phyloP scores from a whole-genome alignment of 257 asterid genomes.

The Leptodermis oblonga region DNA sequence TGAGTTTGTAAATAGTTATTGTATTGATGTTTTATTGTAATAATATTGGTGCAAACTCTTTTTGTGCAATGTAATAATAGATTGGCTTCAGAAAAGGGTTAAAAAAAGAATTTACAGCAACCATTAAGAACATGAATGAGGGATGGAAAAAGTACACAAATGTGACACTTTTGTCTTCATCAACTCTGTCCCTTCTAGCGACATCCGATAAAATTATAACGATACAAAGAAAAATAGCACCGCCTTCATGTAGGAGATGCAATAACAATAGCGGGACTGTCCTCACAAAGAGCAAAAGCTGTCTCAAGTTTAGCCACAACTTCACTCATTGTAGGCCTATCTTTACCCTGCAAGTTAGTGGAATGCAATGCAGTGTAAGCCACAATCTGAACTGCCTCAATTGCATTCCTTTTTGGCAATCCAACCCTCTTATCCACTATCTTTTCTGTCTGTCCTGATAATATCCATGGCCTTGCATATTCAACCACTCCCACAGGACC shows the following conservation, averaged over 20 bases:
- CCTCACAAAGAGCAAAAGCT: conserved; percentile 13
- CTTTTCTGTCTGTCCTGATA: not conserved
- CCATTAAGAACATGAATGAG: not conserved
- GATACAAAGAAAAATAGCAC: too few relatives aligned
- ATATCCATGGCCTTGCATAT: conserved; percentile 9
- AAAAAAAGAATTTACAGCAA: too few relatives aligned
- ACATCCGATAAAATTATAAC: too few relatives aligned
- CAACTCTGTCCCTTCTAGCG: not conserved
- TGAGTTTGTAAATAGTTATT: conserved; percentile 10
- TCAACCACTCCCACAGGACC: conserved; percentile 15
- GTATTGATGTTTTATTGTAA: not conserved
- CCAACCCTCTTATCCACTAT: conserved; percentile 14
- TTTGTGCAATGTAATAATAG: not conserved
- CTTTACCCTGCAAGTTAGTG: conserved; percentile 12
- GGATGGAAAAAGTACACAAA: not conserved
- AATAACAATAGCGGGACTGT: not conserved
- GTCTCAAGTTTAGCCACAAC: conserved; percentile 12
- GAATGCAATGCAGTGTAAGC: conserved; percentile 17
- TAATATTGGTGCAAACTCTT: not conserved
- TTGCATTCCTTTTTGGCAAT: conserved; percentile 2
- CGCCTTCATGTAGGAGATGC: conserved; percentile 8
- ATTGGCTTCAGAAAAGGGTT: not conserved
- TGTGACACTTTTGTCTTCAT: not conserved
- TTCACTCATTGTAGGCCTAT: conserved; percentile 17
- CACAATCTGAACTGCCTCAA: conserved; percentile 7